These are phyloP conservation scores for Kurtzmaniella cleridarum DNA, from an alignment of 805 yeast species.

Conservation along the genomic window DNA sequence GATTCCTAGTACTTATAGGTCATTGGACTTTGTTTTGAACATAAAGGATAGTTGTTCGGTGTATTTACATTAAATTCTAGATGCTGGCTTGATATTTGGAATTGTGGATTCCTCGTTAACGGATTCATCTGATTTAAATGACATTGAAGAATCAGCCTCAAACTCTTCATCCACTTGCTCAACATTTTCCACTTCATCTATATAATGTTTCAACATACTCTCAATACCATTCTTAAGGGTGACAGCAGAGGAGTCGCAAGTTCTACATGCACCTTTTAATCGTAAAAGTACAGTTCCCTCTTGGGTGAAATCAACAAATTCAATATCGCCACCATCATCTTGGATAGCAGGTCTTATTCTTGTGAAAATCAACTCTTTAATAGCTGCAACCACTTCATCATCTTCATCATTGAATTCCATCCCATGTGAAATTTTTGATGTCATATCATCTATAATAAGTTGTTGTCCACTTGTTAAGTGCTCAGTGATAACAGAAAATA, in stretches of 20 bases:
- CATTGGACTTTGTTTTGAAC: too few relatives aligned
- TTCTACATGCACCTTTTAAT: conserved; percentile 65
- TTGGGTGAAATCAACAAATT: conserved; percentile 53
- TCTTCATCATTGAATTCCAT: conserved; percentile 52
- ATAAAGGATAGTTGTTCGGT: too few relatives aligned
- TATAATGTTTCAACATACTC: conserved; percentile 63
- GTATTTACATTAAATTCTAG: too few relatives aligned
- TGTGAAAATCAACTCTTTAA: conserved; percentile 64
- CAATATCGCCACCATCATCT: conserved; percentile 74
- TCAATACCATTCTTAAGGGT: conserved; percentile 67
- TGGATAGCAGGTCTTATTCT: conserved; percentile 69
- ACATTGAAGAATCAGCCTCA: conserved; percentile 5
- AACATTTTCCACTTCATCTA: conserved; percentile 61
- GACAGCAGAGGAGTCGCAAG: conserved; percentile 63
- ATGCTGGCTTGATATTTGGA: too few relatives aligned
- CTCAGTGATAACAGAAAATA: conserved; percentile 54
- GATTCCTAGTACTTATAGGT: too few relatives aligned
- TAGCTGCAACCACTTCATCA: conserved; percentile 61
- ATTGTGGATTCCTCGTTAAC: too few relatives aligned
- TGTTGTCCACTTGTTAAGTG: conserved; percentile 52
- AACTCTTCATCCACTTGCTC: conserved; percentile 43
- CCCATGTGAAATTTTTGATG: conserved; percentile 24
- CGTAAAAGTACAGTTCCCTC: conserved; percentile 54
- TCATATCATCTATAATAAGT: conserved; percentile 33
- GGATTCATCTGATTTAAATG: too few relatives aligned